These are phyloP conservation scores for Phragmites australis DNA, from an alignment of 176 grass and related monocot genomes.

Conservation along the genomic window DNA sequence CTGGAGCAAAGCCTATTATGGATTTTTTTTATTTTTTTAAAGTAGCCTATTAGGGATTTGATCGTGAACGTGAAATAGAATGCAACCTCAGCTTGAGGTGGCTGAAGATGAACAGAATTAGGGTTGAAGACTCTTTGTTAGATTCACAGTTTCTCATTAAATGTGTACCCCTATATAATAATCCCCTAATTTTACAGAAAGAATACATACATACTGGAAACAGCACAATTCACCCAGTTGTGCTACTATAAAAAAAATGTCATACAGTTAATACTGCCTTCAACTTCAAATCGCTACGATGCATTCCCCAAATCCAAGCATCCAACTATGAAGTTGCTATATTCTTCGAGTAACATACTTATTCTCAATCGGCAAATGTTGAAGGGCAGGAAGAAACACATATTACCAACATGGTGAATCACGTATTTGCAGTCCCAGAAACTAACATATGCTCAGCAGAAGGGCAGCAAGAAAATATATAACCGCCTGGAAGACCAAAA, in stretches of 20 bases:
- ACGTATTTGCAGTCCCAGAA: neutral
- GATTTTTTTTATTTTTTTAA: no score
- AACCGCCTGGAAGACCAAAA: neutral
- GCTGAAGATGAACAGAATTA: neutral
- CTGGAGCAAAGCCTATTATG: no score
- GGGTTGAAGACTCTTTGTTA: neutral
- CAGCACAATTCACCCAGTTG: neutral
- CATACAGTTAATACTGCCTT: neutral
- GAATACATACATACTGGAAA: neutral
- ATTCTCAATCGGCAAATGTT: neutral
- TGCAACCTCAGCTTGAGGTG: neutral
- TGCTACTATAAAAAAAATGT: neutral
- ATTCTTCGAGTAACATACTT: neutral
- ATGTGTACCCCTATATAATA: neutral
- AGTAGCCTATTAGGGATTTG: neutral
- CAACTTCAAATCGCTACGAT: neutral
- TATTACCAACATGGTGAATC: neutral
- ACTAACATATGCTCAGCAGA: neutral
- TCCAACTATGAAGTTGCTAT: neutral
- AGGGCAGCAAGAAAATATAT: neutral
- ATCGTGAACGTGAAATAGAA: neutral
- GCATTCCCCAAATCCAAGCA: neutral
- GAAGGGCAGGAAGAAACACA: neutral
- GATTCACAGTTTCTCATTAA: neutral
- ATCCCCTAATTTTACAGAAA: neutral